phyloP scores from a whole-genome alignment of 108 stramenopile genomes.

The Nannochloropsis oceanica region DNA sequence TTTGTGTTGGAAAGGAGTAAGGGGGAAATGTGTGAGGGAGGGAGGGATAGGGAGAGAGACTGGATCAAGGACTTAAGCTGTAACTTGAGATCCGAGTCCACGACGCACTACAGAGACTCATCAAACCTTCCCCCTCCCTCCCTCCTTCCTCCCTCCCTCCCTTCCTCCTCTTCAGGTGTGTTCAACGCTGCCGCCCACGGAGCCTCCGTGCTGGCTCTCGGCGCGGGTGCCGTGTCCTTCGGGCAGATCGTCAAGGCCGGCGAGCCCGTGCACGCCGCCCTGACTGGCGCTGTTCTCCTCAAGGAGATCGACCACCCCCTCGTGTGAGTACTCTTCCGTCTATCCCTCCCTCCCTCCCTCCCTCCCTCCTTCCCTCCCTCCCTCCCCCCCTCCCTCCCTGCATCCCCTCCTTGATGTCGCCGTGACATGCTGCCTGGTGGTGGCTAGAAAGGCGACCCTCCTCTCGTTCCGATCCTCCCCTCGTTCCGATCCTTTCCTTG shows the following conservation, averaged over 20 bases:
- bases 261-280: constrained; percentile 79
- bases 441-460: too few relatives aligned
- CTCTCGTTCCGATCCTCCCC: too few relatives aligned
- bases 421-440: too few relatives aligned
- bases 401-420: too few relatives aligned
- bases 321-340: too few relatives aligned
- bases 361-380: background rate
- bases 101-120: constrained; percentile 9
- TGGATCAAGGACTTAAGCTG: too few relatives aligned
- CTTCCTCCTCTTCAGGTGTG: constrained; percentile 59
- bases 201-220: constrained; percentile 73
- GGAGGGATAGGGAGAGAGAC: too few relatives aligned
- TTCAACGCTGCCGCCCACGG: constrained; percentile 65
- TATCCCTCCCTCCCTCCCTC: background rate
- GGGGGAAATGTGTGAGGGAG: too few relatives aligned
- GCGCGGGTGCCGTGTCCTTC: constrained; percentile 76
- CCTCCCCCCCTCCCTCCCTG: background rate
- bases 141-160: constrained; percentile 73
- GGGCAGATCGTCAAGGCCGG: constrained; percentile 80
- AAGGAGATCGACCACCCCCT: too few relatives aligned
- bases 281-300: constrained; percentile 58
- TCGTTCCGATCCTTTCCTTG: too few relatives aligned
- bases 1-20: too few relatives aligned
- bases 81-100: too few relatives aligned
- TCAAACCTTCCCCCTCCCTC: constrained; percentile 60